Base-by-base conservation (phyloP, 805 yeast genomes). In the Yamadazyma insecticola region DNA sequence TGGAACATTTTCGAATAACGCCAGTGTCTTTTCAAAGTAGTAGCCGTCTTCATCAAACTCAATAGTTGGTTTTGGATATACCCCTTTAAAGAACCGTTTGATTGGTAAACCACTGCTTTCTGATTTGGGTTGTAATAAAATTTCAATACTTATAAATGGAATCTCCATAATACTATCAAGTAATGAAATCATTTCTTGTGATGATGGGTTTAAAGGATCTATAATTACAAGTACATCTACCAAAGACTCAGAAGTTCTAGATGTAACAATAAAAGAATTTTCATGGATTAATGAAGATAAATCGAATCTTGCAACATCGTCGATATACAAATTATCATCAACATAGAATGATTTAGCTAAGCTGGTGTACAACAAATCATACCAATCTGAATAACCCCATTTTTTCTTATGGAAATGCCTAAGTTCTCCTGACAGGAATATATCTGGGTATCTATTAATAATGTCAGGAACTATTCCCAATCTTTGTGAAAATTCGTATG, bases 141-240 rank as follows among this genome's bases (percentile, higher is more conserved):
- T 55, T 13, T 67, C 65, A 4, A 79, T 47, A 13, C 74, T 72
- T 4, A 82, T 66, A 43, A 72, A 76, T 1, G 72, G 55, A 16
- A 77, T 46, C 15, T 60, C 52, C 19, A 55, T 51, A 6, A 81
- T 40, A 0, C 72, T 43, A 3, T 51, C 43, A 3, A 56, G 48
- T 12, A 82, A 50, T 0, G 81, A 59, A 0, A 81, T 43, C 6
- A 77, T 46, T 29, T 72, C 74, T 46, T 86, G 97, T 0, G 94
- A 72, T 11, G 60, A 45, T 43, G 82, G 89, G 36, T 74, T 72
- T 2, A 77, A 53, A 1, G 97, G 97, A 50, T 92, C 88, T 23
- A 85, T 47, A 1, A 83, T 55, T 0, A 83, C 60, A 4, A 74
- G 53, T 4, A 88, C 47, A 38, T 81, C 81, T 13, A 87, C 50